Conservation (phyloP, 202 grass and related monocot species). For the Hordeum pubiflorum region DNA sequence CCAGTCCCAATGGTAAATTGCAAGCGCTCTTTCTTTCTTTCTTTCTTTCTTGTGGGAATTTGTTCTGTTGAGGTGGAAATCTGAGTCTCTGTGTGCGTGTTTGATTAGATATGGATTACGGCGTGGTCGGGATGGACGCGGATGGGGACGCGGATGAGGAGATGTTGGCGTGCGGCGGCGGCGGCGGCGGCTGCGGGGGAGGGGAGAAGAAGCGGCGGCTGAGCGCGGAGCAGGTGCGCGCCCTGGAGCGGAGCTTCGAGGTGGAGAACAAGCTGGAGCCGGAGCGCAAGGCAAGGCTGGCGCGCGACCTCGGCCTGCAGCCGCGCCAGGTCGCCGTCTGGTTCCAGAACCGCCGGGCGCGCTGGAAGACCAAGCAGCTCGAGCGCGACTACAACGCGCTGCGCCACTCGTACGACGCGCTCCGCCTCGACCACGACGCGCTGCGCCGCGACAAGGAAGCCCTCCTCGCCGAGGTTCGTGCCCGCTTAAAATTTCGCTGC, state of each 20-base stretch:
- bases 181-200: constrained; percentile 20
- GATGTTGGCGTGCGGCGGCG: constrained; percentile 32
- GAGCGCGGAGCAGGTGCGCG: constrained; percentile 62
- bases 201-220: constrained; percentile 86
- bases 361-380: constrained; percentile 93
- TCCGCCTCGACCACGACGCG: constrained; percentile 46
- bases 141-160: constrained; percentile 36
- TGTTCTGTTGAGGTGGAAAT: background rate
- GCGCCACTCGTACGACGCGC: constrained; percentile 44
- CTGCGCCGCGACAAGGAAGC: constrained; percentile 58
- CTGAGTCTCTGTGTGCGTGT: background rate
- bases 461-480: constrained; percentile 45
- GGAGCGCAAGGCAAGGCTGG: constrained; percentile 65
- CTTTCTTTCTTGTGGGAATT: background rate
- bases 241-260: constrained; percentile 82
- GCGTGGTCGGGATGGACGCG: constrained; percentile 33
- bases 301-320: constrained; percentile 76
- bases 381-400: constrained; percentile 75
- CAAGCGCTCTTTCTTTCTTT: background rate
- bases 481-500: background rate
- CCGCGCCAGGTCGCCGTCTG: constrained; percentile 89
- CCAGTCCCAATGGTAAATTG: constrained; percentile 17
- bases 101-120: constrained; percentile 28
- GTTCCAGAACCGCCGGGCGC: constrained; percentile 95
- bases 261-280: constrained; percentile 94